These are phyloP conservation scores for Hericium erinaceus DNA, from an alignment of 768 basidiomycete species.

Conservation along the genomic window DNA sequence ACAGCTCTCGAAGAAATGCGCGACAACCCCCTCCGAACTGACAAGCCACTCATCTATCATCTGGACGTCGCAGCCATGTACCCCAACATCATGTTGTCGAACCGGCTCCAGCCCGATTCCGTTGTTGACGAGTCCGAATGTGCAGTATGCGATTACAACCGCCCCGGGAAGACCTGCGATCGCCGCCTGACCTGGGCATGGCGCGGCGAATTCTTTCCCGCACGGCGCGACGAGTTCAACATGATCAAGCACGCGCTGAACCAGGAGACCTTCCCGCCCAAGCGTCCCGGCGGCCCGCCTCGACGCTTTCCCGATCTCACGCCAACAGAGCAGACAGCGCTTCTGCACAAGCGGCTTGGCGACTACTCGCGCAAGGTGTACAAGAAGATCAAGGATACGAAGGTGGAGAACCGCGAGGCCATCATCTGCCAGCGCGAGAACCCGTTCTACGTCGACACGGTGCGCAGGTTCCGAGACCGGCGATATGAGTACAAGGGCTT, in stretches of 20 bases:
- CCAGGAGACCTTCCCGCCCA: constrained; percentile 86
- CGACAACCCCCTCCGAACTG: constrained; percentile 79
- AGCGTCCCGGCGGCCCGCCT: constrained; percentile 59
- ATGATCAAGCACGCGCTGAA: constrained; percentile 98
- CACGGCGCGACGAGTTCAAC: constrained; percentile 94
- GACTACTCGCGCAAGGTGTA: constrained; percentile 99
- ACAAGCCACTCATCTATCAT: constrained; percentile 96
- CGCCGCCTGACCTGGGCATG: constrained; percentile 94
- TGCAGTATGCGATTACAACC: constrained; percentile 96
- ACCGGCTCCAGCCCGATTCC: constrained; percentile 95
- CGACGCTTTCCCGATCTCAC: constrained; percentile 80
- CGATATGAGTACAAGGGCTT: constrained; percentile 99
- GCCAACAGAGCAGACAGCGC: constrained; percentile 77
- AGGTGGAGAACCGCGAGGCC: constrained; percentile 84
- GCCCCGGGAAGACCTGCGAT: constrained; percentile 93
- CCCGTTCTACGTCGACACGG: constrained; percentile 98
- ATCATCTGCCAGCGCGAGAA: constrained; percentile 98
- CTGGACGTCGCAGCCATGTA: constrained; percentile 99
- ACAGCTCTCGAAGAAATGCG: constrained; percentile 79
- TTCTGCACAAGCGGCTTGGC: constrained; percentile 93
- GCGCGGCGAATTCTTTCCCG: constrained; percentile 98
- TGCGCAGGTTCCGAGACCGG: constrained; percentile 91
- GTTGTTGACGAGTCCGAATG: constrained; percentile 95
- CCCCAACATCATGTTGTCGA: constrained; percentile 99
- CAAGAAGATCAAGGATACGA: constrained; percentile 96